Conservation (phyloP, 306 rosid genomes). For the Herpetospermum pedunculosum region DNA sequence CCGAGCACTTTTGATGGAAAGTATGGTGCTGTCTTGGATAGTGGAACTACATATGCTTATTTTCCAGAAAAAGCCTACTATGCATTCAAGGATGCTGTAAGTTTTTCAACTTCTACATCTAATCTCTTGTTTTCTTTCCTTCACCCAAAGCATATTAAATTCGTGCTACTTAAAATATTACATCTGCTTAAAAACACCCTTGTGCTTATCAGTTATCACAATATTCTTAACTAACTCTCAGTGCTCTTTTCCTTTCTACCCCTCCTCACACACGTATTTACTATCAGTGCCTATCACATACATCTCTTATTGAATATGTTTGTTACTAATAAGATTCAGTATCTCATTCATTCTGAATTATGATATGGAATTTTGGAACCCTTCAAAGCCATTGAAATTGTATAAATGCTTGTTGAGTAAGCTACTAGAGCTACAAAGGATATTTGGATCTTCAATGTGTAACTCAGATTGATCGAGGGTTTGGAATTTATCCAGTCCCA, state of each 20-base stretch:
- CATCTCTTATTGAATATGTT: not conserved
- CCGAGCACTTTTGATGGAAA: conserved; percentile 28
- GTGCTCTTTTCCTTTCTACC: not conserved
- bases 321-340: not conserved
- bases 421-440: not conserved
- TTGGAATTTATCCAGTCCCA: no score
- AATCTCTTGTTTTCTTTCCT: not conserved
- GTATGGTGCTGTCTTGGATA: conserved; percentile 44
- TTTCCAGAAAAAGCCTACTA: conserved; percentile 31
- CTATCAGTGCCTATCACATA: not conserved
- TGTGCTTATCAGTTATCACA: not conserved
- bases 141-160: not conserved
- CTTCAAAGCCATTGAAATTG: not conserved
- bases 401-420: not conserved
- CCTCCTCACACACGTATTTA: not conserved
- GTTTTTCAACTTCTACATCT: conserved; percentile 5
- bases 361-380: not conserved
- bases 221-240: not conserved
- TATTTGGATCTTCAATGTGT: not conserved
- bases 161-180: not conserved
- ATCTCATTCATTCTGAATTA: not conserved
- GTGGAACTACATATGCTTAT: conserved; percentile 49
- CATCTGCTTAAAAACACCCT: not conserved
- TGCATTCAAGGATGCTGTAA: conserved; percentile 35
- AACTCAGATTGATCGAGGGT: not conserved